Evolutionary conservation across 2,329 filamentous ascomycete genomes (phyloP).

Genomic region (Pseudopithomyces maydicus): DNA sequence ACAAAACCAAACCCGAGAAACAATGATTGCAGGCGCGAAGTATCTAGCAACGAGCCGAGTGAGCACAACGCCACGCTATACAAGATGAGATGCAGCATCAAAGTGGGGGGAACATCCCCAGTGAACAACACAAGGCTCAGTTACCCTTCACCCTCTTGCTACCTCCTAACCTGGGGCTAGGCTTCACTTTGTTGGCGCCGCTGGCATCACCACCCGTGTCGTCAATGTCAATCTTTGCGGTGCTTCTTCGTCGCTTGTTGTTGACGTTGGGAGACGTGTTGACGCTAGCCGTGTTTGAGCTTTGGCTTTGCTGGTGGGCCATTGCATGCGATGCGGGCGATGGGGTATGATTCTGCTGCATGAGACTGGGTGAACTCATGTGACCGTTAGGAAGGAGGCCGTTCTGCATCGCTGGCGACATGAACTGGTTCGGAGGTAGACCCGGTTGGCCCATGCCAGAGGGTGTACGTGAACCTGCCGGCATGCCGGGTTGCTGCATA

Average conservation of each 20-base stretch:
- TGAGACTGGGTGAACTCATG: slow-evolving; percentile 56
- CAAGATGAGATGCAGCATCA: slow-evolving; percentile 11
- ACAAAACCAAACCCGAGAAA: slow-evolving; percentile 1
- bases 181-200: slow-evolving; percentile 56
- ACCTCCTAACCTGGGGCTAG: slow-evolving; percentile 51
- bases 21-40: slow-evolving; percentile 3
- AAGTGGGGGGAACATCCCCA: slow-evolving; percentile 4
- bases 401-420: slow-evolving; percentile 63
- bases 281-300: slow-evolving; percentile 59
- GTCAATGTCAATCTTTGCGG: slow-evolving; percentile 64
- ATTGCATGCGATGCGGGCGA: slow-evolving; percentile 57
- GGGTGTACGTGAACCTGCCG: slow-evolving; percentile 37
- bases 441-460: slow-evolving; percentile 37
- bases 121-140: slow-evolving; percentile 11
- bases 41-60: slow-evolving; percentile 12
- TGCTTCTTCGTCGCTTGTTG: slow-evolving; percentile 65
- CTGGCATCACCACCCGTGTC: slow-evolving; percentile 50
- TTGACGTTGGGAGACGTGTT: slow-evolving; percentile 67
- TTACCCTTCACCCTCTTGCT: slow-evolving; percentile 43
- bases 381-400: slow-evolving; percentile 54
- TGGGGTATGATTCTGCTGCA: slow-evolving; percentile 48
- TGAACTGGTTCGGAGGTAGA: slow-evolving; percentile 50
- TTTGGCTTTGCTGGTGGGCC: slow-evolving; percentile 63
- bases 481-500: slow-evolving; percentile 33
- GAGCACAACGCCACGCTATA: slow-evolving; percentile 36